Percentiles rank a stretch among this genome's conserved stretches.
These are phyloP conservation scores for Podila horticola DNA, from an alignment of 192 early-diverging fungal species.

Conservation along the genomic window DNA sequence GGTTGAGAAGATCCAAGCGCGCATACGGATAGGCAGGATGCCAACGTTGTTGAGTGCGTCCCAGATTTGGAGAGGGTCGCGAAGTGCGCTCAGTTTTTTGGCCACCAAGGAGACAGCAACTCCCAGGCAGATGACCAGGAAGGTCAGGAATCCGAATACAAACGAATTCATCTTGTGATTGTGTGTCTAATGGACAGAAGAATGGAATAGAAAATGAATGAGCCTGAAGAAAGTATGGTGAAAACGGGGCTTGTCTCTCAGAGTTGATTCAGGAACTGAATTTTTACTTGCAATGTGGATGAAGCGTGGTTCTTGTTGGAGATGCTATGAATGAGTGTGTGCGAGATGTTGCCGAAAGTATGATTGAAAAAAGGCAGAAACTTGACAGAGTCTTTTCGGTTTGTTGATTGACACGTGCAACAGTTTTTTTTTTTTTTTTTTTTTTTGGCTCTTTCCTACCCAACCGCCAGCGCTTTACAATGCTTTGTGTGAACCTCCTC, in stretches of 20 bases:
- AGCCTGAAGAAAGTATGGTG: background rate
- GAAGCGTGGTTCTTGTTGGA: too few relatives aligned
- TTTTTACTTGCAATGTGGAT: too few relatives aligned
- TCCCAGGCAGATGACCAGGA: conserved; percentile 4
- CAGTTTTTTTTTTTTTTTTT: background rate
- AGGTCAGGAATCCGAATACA: background rate
- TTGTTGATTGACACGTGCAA: too few relatives aligned
- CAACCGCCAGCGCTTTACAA: too few relatives aligned
- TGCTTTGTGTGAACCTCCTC: too few relatives aligned
- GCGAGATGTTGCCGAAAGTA: too few relatives aligned
- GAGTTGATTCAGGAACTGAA: too few relatives aligned
- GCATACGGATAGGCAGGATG: conserved; percentile 53
- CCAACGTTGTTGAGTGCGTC: conserved; percentile 58
- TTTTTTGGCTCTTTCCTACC: too few relatives aligned
- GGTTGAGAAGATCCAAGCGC: conserved; percentile 59
- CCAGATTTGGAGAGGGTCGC: conserved; percentile 61
- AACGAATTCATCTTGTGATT: background rate
- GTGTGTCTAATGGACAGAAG: background rate
- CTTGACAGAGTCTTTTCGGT: too few relatives aligned
- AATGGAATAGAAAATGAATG: background rate
- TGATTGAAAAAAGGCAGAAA: too few relatives aligned
- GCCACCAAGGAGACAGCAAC: conserved; percentile 9
- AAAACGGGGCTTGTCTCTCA: too few relatives aligned
- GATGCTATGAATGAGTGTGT: too few relatives aligned
- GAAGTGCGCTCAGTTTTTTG: conserved; percentile 39